Percentiles rank a stretch among this genome's conserved stretches.
phyloP scores from a whole-genome alignment of 1,284 basidiomycete genomes.

The Microbotryum lychnidis-dioicae region DNA sequence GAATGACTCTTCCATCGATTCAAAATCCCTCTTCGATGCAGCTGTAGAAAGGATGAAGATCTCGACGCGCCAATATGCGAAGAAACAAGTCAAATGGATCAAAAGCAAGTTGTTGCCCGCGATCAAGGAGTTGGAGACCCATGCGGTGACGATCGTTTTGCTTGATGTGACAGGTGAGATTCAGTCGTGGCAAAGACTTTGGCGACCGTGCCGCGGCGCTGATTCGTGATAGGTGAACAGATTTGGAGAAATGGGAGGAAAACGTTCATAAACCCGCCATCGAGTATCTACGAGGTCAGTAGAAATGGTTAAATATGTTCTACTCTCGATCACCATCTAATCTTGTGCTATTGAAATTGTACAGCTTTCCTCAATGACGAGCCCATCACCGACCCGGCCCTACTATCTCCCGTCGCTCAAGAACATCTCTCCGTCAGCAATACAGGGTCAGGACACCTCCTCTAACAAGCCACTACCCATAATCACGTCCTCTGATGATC shows the following conservation, averaged over 20 bases:
- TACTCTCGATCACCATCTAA: not conserved
- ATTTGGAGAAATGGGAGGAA: conserved; percentile 53
- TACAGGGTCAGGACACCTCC: not conserved
- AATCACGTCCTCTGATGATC: not conserved
- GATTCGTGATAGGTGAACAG: conserved; percentile 37
- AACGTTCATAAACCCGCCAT: conserved; percentile 36
- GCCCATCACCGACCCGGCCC: conserved; percentile 53
- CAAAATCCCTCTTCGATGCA: conserved; percentile 44
- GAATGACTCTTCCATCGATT: conserved; percentile 39
- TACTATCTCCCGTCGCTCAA: conserved; percentile 49
- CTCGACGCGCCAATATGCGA: conserved; percentile 85
- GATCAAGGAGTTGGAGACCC: conserved; percentile 45
- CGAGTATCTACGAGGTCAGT: conserved; percentile 25
- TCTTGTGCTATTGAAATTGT: conserved; percentile 4
- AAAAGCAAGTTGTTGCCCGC: conserved; percentile 80
- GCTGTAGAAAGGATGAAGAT: conserved; percentile 75
- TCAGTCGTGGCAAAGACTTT: no score
- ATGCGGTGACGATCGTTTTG: conserved; percentile 45
- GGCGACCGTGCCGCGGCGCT: not conserved
- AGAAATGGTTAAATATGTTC: not conserved
- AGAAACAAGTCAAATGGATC: conserved; percentile 86
- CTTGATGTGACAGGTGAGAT: conserved; percentile 66
- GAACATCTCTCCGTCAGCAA: conserved; percentile 41
- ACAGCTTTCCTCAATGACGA: conserved; percentile 55
- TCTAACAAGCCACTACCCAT: not conserved